These are phyloP conservation scores for Xylaria sp. DNA, from an alignment of 2,329 filamentous ascomycete species.

Conservation along the genomic window DNA sequence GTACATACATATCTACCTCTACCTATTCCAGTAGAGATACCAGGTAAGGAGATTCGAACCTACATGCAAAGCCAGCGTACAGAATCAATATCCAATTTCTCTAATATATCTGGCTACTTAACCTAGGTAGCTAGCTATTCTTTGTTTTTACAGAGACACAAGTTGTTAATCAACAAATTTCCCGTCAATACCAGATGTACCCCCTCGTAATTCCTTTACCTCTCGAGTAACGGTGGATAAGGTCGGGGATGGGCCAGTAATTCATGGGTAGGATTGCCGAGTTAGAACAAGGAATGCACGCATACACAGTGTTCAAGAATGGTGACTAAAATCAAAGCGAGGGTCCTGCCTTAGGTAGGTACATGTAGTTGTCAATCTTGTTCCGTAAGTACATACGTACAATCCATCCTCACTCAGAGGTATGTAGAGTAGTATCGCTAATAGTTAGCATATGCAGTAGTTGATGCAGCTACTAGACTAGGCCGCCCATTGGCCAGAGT, in stretches of 20 bases:
- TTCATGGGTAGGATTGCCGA: conserved; percentile 12
- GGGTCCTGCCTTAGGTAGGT: neutral
- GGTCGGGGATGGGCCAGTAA: conserved; percentile 7
- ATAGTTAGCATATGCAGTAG: conserved; percentile 37
- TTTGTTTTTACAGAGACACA: too few relatives aligned
- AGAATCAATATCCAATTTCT: too few relatives aligned
- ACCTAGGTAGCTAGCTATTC: too few relatives aligned
- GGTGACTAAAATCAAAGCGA: conserved; percentile 9
- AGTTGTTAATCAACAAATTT: too few relatives aligned
- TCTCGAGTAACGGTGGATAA: conserved; percentile 7
- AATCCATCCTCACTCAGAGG: conserved; percentile 23
- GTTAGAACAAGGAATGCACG: conserved; percentile 13
- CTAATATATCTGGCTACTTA: too few relatives aligned
- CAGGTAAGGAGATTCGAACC: too few relatives aligned
- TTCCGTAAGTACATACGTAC: conserved; percentile 26
- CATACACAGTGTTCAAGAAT: conserved; percentile 34
- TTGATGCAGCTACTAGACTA: conserved; percentile 16
- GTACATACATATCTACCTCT: neutral
- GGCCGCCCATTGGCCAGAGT: conserved; percentile 26
- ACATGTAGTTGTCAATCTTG: conserved; percentile 32
- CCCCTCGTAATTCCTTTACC: neutral
- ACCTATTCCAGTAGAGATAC: too few relatives aligned
- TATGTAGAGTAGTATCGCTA: conserved; percentile 37
- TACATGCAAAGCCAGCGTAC: too few relatives aligned
- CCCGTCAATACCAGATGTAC: neutral